Conservation (phyloP, 73 alveolate genomes). For the Paraurostyla sp. region DNA sequence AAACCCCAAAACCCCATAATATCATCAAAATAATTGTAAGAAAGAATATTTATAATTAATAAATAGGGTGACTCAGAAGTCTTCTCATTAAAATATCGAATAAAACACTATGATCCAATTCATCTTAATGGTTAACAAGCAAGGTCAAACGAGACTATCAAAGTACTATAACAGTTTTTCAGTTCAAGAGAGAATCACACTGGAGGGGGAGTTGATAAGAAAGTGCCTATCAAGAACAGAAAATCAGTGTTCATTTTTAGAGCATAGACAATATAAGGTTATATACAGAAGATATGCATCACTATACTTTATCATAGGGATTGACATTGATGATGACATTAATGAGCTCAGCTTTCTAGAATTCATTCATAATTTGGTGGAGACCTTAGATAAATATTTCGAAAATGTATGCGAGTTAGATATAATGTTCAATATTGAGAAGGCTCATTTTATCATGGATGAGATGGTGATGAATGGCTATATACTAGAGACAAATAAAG, state of each 20-base stretch:
- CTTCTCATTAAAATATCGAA: background rate
- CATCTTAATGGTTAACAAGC: slow-evolving; percentile 97
- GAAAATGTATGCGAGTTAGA: slow-evolving; percentile 97
- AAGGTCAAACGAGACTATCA: slow-evolving; percentile 97
- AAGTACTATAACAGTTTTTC: slow-evolving; percentile 94
- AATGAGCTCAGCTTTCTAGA: slow-evolving; percentile 97
- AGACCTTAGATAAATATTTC: slow-evolving; percentile 96
- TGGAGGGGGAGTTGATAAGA: slow-evolving; percentile 98
- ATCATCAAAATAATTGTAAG: background rate
- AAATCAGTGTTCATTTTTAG: slow-evolving; percentile 96
- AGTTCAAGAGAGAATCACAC: slow-evolving; percentile 93
- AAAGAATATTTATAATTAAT: background rate
- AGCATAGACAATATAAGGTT: slow-evolving; percentile 96
- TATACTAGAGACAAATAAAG: slow-evolving; percentile 97
- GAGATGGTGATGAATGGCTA: slow-evolving; percentile 98
- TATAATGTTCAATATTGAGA: slow-evolving; percentile 97
- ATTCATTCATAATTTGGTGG: slow-evolving; percentile 98
- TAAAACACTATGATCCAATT: slow-evolving; percentile 91
- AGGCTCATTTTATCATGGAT: slow-evolving; percentile 98
- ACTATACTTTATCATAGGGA: slow-evolving; percentile 95
- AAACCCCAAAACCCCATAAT: slow-evolving; percentile 14
- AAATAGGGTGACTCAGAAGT: slow-evolving; percentile 23
- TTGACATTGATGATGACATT: slow-evolving; percentile 84
- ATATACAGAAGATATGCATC: slow-evolving; percentile 97
- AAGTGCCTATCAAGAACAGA: slow-evolving; percentile 96